Percentiles rank a stretch among this genome's conserved stretches.
These are phyloP conservation scores for Beta vulgaris DNA, from an alignment of 148 eudicot species.

Conservation along the genomic window DNA sequence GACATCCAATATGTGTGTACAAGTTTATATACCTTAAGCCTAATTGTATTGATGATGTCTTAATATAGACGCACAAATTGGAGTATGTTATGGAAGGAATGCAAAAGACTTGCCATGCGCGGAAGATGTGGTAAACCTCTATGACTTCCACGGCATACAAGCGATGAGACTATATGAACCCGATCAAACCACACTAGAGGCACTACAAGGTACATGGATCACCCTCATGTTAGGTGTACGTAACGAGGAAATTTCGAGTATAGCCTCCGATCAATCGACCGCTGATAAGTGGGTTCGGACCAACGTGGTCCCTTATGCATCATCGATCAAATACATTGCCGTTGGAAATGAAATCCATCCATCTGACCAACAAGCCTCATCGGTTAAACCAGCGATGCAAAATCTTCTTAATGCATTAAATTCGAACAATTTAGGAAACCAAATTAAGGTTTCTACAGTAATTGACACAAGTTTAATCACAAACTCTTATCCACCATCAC, in stretches of 20 bases:
- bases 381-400: constrained; percentile 11
- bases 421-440: constrained; percentile 11
- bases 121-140: constrained; percentile 12
- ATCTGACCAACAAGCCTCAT: not conserved
- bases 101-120: constrained; percentile 9
- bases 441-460: constrained; percentile 23
- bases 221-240: constrained; percentile 7
- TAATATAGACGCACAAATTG: constrained; percentile 10
- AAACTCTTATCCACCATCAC: constrained; percentile 32
- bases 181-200: not conserved
- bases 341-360: constrained; percentile 23
- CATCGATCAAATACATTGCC: constrained; percentile 12
- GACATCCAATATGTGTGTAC: too few relatives aligned
- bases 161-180: constrained; percentile 23
- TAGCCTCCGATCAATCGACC: not conserved
- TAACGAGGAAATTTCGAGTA: constrained; percentile 5
- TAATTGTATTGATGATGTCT: not conserved
- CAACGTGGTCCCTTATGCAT: constrained; percentile 19
- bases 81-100: constrained; percentile 3
- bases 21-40: not conserved
- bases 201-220: constrained; percentile 21
- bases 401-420: constrained; percentile 19
- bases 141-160: not conserved
- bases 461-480: not conserved
- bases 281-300: constrained; percentile 7